Base-by-base conservation (phyloP, 257 asterid genomes). In the Ballota nigra region DNA sequence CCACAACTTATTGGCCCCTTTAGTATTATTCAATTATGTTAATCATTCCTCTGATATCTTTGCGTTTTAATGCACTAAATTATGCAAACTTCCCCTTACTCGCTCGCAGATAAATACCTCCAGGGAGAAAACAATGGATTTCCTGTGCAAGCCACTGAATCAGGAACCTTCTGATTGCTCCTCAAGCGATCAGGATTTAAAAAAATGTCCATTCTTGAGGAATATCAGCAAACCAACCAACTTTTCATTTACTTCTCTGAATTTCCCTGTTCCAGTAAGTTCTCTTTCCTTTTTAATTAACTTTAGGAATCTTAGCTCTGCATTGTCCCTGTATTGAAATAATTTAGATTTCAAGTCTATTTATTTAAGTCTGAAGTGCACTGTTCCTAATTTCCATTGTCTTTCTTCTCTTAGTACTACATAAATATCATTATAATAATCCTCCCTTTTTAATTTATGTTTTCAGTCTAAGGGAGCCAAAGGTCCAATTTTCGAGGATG, bases 401-500 rank as follows among this genome's bases (percentile, higher is more conserved):
- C 56, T 47, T 29, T 78, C 55, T 8, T 69, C 28, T 71, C 6
- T 70, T 53, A 28, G 8, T 63, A 26, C 60, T 2, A 3, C 59
- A 47, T 72, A 41, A 51, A 45, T 60, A 47, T 7, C 15, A 33
- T 66, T 56, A 62, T 76, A 31, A 61, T 41, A 56, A 22, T 66
- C 66, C 6, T 69, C 55, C 12, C 4, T 6, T 40, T 64, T 67
- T 61, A 66, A 19, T 41, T 10, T 71, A 24, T 67, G 41, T 69
- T 72, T 72, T 70, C 83, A 90, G 96, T 64, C 68, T 56, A 78
- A 52, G 75, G 93, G 79, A 60, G 80, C 80, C 45, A 83, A 70
- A 78, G 92, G 97, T 73, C 97, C 97, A 62, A 88, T 90, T 38
- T 88, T 90, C 78, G 96, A 86, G 80, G 97, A 90, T 82, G 97